Evolutionary conservation across 2,329 filamentous ascomycete genomes (phyloP).

Genomic region (Talaromyces sp.): DNA sequence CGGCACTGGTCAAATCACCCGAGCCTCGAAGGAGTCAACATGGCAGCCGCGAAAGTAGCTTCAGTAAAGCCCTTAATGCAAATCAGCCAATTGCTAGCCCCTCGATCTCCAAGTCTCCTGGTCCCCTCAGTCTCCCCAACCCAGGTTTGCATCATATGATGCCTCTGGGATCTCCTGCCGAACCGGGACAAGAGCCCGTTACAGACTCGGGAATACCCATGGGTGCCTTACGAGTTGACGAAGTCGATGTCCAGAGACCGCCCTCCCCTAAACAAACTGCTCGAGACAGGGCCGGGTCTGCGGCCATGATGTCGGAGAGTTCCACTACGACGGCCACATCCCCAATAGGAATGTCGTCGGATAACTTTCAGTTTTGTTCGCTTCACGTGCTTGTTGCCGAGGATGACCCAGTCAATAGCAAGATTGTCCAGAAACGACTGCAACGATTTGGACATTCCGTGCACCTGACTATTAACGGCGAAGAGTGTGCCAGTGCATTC

Average conservation of each 20-base stretch:
- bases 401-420: slow-evolving; percentile 83
- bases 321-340: slow-evolving; percentile 1
- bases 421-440: slow-evolving; percentile 72
- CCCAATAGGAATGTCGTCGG: neutral
- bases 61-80: neutral
- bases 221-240: slow-evolving; percentile 25
- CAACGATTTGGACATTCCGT: slow-evolving; percentile 72
- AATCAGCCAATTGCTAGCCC: neutral
- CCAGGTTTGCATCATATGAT: slow-evolving; percentile 15
- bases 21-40: neutral
- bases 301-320: slow-evolving; percentile 2
- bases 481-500: slow-evolving; percentile 73
- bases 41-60: neutral
- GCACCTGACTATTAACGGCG: slow-evolving; percentile 71
- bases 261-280: neutral
- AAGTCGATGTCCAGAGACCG: slow-evolving; percentile 16
- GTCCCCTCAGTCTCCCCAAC: neutral
- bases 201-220: slow-evolving; percentile 32
- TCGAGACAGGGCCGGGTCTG: slow-evolving; percentile 4
- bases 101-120: neutral
- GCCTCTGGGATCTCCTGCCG: slow-evolving; percentile 17
- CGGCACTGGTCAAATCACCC: slow-evolving; percentile 16
- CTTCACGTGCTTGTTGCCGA: slow-evolving; percentile 69
- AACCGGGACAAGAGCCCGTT: slow-evolving; percentile 24
- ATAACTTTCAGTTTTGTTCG: neutral